Conservation (phyloP, 371 early-diverging fungal species). For the Parasitella parasitica region DNA sequence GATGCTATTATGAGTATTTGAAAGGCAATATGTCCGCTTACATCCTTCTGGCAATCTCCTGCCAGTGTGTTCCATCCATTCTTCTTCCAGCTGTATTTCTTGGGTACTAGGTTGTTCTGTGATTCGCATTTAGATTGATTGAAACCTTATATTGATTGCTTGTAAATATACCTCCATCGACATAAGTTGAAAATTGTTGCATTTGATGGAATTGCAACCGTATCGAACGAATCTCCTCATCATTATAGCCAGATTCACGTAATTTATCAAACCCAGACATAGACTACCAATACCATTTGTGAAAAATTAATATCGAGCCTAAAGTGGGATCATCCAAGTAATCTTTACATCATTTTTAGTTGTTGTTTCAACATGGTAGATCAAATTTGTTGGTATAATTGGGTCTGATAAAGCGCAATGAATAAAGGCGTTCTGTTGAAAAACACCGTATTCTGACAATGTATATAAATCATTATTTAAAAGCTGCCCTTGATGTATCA, state of each 20-base stretch:
- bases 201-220: conserved; percentile 19
- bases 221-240: conserved; percentile 26
- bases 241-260: conserved; percentile 25
- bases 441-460: conserved; percentile 10
- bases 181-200: conserved; percentile 9
- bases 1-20: too few relatives aligned
- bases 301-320: background rate
- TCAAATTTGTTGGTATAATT: conserved; percentile 7
- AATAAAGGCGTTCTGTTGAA: background rate
- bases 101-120: conserved; percentile 11
- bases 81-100: conserved; percentile 13
- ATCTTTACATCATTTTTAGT: background rate
- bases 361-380: background rate
- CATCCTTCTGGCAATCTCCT: conserved; percentile 20
- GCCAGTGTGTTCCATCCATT: conserved; percentile 18
- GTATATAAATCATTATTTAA: conserved; percentile 7
- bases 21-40: background rate
- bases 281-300: background rate
- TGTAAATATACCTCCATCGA: conserved; percentile 17
- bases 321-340: background rate
- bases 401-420: conserved; percentile 23
- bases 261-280: conserved; percentile 23
- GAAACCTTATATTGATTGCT: background rate
- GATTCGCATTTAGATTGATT: background rate
- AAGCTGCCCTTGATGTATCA: conserved; percentile 19